These are phyloP conservation scores for Ganoderma boninense DNA, from an alignment of 1,284 basidiomycete genomes.

Conservation along the genomic window DNA sequence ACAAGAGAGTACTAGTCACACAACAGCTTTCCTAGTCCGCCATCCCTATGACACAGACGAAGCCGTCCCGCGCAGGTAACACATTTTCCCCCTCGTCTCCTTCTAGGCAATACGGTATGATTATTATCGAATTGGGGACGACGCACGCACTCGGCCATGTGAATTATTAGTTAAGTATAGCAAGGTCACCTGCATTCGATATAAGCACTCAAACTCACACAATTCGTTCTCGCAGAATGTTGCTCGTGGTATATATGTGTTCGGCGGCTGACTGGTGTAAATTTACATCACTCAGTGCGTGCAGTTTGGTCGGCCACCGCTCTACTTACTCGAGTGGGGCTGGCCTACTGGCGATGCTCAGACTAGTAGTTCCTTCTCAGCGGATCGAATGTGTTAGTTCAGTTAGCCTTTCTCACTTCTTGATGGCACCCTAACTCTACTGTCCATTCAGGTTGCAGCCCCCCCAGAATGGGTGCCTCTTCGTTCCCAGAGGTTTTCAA, in stretches of 20 bases:
- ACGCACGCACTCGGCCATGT: neutral
- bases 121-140: neutral
- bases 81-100: no score
- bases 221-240: neutral
- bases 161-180: neutral
- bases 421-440: neutral
- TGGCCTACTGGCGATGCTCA: neutral
- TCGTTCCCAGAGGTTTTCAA: neutral
- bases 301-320: neutral
- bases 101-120: neutral
- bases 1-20: no score
- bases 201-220: neutral
- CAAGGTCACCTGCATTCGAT: neutral
- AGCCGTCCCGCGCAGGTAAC: neutral
- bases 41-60: neutral
- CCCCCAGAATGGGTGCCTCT: neutral
- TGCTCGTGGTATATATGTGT: neutral
- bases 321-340: neutral
- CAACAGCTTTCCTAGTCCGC: neutral
- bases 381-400: neutral
- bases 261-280: neutral
- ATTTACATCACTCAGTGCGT: neutral
- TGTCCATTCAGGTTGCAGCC: neutral
- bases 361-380: neutral
- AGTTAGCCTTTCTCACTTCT: neutral